Base-by-base conservation (phyloP, 306 rosid genomes). In the Vigna reflexopilosa region DNA sequence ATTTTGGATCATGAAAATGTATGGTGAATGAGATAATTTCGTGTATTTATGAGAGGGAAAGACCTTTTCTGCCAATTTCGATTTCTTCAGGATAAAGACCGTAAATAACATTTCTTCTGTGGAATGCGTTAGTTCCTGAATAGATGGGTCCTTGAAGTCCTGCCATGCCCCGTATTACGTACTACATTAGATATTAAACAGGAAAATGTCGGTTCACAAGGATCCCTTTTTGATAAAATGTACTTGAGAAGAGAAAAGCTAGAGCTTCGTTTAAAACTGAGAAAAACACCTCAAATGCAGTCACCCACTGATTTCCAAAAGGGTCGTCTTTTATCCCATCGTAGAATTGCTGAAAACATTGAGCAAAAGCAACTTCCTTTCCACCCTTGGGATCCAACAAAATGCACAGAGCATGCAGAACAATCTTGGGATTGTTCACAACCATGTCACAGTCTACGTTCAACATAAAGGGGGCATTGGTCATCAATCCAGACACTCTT, bases 381-480 rank as follows among this genome's bases (percentile, higher is more conserved):
- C 88, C 81, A 2, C 58, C 48, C 3, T 73, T 72, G 48, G 88
- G 45, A 32, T 83, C 93, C 32, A 85, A 47, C 15, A 91, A 66
- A 4, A 86, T 77, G 82, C 94, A 88, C 89, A 91, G 62, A 7
- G 89, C 90, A 13, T 91, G 89, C 40, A 70, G 76, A 61, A 83
- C 56, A 49, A 86, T 49, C 9, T 75, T 72, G 0, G 94, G 87
- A 76, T 91, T 87, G 82, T 90, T 89, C 19, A 76, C 91, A 49
- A 85, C 73, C 94, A 91, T 88, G 77, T 91, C 93, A 19, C 91
- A 91, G 52, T 93, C 97, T 7, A 93, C 77, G 11, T 91, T 93
- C 55, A 91, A 54, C 81, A 88, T 85, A 16, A 82, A 91, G 0
- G 98, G 96, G 7, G 93, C 94, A 78, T 89, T 91, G 6, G 89